Evolutionary conservation across 164 flowering plant genomes (phyloP).

Genomic region (Buxus sempervirens): DNA sequence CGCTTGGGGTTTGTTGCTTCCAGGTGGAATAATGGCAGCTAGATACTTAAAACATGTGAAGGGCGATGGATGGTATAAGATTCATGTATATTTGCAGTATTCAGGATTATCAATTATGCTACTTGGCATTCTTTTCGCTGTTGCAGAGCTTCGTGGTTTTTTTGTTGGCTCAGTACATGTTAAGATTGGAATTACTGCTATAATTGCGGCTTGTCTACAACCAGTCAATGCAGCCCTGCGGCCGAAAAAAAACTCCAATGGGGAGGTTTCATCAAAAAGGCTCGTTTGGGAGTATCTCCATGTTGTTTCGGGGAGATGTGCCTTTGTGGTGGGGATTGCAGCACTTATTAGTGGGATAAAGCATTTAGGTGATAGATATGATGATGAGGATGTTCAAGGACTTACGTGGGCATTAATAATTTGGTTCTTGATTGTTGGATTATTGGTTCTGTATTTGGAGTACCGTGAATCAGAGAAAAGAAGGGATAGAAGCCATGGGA

Average conservation of each 20-base stretch:
- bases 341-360: constrained; percentile 86
- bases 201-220: constrained; percentile 66
- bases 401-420: constrained; percentile 67
- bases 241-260: constrained; percentile 63
- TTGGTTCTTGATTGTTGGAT: constrained; percentile 69
- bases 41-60: constrained; percentile 87
- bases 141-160: constrained; percentile 91
- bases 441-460: constrained; percentile 63
- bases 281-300: constrained; percentile 82
- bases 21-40: constrained; percentile 88
- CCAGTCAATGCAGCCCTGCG: constrained; percentile 77
- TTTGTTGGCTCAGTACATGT: constrained; percentile 67
- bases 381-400: constrained; percentile 58
- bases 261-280: constrained; percentile 49
- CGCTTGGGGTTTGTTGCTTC: constrained; percentile 95
- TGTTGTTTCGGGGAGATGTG: constrained; percentile 63
- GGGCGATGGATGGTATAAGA: constrained; percentile 87
- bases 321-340: constrained; percentile 60
- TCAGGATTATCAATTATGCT: constrained; percentile 79
- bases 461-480: constrained; percentile 42
- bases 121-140: constrained; percentile 90
- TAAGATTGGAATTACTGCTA: constrained; percentile 77
- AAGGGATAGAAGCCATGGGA: constrained; percentile 40
- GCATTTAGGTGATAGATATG: constrained; percentile 89
- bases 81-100: constrained; percentile 91